phyloP scores from a whole-genome alignment of 768 basidiomycete species.

The Lactifluus piperatus region DNA sequence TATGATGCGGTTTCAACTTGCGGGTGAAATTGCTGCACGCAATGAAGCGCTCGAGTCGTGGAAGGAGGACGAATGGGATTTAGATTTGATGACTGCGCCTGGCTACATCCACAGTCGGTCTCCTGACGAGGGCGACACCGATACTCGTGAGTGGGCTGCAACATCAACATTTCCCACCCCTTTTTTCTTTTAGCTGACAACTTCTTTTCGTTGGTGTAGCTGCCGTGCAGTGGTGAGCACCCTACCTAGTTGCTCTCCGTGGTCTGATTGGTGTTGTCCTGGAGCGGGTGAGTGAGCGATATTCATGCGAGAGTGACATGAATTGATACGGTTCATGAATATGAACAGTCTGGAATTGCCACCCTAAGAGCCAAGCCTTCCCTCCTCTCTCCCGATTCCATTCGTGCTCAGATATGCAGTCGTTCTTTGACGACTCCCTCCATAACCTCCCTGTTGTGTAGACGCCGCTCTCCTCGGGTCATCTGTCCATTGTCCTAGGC shows the following conservation, averaged over 20 bases:
- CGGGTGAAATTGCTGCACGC: neutral
- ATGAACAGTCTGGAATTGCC: neutral
- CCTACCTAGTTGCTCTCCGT: neutral
- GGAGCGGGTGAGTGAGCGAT: neutral
- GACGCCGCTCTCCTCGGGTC: neutral
- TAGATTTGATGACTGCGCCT: slow-evolving; percentile 17
- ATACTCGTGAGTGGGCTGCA: slow-evolving; percentile 12
- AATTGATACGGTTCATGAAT: neutral
- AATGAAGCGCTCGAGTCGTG: slow-evolving; percentile 12
- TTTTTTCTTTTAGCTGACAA: neutral
- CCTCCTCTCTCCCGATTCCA: neutral
- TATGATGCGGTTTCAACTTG: neutral
- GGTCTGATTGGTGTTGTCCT: neutral
- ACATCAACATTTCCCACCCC: neutral
- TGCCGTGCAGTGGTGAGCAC: slow-evolving; percentile 5
- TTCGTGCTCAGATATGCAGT: neutral
- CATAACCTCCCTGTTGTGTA: neutral
- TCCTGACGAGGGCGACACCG: slow-evolving; percentile 12
- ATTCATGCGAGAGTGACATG: neutral
- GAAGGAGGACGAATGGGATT: slow-evolving; percentile 20
- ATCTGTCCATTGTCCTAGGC: neutral
- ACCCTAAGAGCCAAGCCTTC: neutral
- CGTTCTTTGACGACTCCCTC: neutral
- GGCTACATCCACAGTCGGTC: slow-evolving; percentile 18
- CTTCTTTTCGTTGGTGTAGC: neutral